Base-by-base conservation (phyloP, 2,329 filamentous ascomycete species). In the Penicillium palitans region DNA sequence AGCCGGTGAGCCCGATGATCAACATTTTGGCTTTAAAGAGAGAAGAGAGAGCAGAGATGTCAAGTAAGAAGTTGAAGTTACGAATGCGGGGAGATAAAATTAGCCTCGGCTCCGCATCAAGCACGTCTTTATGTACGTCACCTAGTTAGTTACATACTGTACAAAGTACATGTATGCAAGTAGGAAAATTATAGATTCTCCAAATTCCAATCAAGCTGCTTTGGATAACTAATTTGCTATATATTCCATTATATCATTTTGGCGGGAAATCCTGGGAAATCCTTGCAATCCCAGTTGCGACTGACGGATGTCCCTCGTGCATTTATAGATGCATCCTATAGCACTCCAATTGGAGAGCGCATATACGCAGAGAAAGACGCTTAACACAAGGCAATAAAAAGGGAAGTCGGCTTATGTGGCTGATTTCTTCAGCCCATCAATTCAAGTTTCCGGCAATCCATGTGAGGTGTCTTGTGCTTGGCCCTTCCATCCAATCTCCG, bases 1-100 rank as follows among this genome's bases (percentile, higher is more conserved):
- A 96, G 73, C 95, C 95, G 9, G 95, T 99, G 27, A 99, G 86
- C 57, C 95, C 95, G 68, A 99, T 92, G 70, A 99, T 87, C 49
- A 98, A 85, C 95, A 98, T 98, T 58, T 58, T 64, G 54, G 27
- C 29, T 31, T 44, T 24, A 17, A 13, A 24, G 3, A 13, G 12
- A 9, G 24, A 10, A 35, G 7, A 41, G 19, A 25, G 27, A 17
- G 10, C 10, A 46, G 15, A 19, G 46, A 48, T 47, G 53, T 41
- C 44, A 29, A 29, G 40, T 42, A 15, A n/a, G 15, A 33, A 49
- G 39, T 17, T 5, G 31, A 52, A 48, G 42, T 47, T 25, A 40
- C 44, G 40, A 53, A 63, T 68, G 66, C 66, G 67, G 66, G 67
- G 67, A 69, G 57, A 42, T 33, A 40, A 48, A 40, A 48, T 44